Base-by-base conservation (phyloP, 257 asterid species). In the Jaltomata sinuosa region DNA sequence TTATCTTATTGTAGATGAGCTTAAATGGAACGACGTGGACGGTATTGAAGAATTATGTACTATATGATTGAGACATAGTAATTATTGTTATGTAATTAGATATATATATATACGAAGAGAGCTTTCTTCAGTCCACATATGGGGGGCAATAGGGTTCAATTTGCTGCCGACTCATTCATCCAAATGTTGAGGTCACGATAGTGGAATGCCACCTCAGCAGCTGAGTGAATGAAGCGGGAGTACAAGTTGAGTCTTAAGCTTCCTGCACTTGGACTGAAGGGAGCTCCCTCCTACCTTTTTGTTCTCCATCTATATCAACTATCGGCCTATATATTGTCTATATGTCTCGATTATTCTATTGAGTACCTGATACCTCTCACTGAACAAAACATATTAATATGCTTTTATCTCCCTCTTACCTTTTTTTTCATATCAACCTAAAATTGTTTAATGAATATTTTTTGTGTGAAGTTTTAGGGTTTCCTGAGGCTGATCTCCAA, bases 241-340 rank as follows among this genome's bases (percentile, higher is more conserved):
- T 25, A 90, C 91, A 94, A 87, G 84, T 85, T 91, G 97, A 55
- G 85, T 88, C 94, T 82, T 90, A 86, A 84, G 87, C 90, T 89
- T 94, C 89, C 94, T 90, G 92, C 92, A 85, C 94, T 96, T 96
- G 99, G 98, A 96, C 99, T 96, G 99, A 96, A 96, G 99, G 99
- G 99, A 96, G 99, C 99, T 95, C 99, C 97, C 97, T 94, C 82
- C 21, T 32, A 59, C n/a, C 18, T 29, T 6, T 31, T 54, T 49
- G n/a, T n/a, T n/a, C n/a, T n/a, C n/a, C n/a, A n/a, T 62, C 0
- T 15, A 10, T 31, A 74, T 42, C 3, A 4, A 25, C 18, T 61
- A 52, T 36, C 40, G 3, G 5, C 40, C 40, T 38, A 3, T 38
- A 7, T 67, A 32, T 32, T 0, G 14, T 12, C 54, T 47, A 47